Evolutionary conservation across 306 rosid species (phyloP).

Genomic region (Corylus americana): DNA sequence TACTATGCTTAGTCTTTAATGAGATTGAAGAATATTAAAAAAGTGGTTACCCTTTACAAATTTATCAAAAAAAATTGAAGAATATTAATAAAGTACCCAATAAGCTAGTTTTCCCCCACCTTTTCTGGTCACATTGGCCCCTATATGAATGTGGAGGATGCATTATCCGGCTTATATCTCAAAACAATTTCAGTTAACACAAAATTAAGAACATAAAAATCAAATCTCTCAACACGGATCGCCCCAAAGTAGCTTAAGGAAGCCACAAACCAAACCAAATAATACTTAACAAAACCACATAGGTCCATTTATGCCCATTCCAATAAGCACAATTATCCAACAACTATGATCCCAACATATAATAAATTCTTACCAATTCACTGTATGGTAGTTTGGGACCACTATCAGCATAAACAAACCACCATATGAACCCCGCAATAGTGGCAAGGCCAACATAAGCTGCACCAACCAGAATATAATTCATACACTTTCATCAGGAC

Average conservation of each 20-base stretch:
- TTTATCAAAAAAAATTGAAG: no score
- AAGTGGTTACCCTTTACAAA: no score
- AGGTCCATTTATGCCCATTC: neutral
- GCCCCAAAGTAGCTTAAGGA: neutral
- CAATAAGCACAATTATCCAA: neutral
- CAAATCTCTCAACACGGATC: neutral
- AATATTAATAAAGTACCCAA: neutral
- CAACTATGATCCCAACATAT: slow-evolving; percentile 10
- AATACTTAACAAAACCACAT: neutral
- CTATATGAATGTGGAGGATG: neutral
- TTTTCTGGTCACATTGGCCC: neutral
- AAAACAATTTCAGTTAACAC: neutral
- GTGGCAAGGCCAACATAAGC: slow-evolving; percentile 98
- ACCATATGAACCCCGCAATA: slow-evolving; percentile 95
- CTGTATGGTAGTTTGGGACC: slow-evolving; percentile 86
- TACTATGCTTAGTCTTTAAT: neutral
- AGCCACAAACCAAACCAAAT: neutral
- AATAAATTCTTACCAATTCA: slow-evolving; percentile 73
- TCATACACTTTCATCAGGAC: neutral
- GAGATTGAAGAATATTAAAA: neutral
- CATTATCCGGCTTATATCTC: neutral
- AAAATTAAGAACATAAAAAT: neutral
- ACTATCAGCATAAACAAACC: slow-evolving; percentile 85
- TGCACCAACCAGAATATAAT: slow-evolving; percentile 49
- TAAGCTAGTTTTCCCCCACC: neutral